Evolutionary conservation across 495 filamentous ascomycete genomes (phyloP).

Genomic region (Aspergillus egyptiacus): DNA sequence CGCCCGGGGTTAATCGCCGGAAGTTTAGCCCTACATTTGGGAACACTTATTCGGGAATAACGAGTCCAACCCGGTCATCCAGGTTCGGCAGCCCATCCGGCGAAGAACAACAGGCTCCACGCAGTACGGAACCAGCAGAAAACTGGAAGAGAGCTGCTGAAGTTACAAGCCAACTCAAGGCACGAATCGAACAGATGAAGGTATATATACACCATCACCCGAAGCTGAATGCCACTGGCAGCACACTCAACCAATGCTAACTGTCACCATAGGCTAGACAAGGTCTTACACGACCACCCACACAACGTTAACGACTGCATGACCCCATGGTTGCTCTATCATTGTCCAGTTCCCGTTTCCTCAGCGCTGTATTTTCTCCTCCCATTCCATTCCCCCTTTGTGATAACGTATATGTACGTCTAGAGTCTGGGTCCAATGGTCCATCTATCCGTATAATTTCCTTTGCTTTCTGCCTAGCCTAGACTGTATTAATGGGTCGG

Average conservation of each 20-base stretch:
- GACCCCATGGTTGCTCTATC: conserved; percentile 21
- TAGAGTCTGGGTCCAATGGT: neutral
- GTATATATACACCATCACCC: conserved; percentile 33
- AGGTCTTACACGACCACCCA: conserved; percentile 38
- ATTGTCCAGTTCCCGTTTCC: conserved; percentile 12
- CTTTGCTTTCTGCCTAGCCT: neutral
- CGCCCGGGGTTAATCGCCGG: conserved; percentile 38
- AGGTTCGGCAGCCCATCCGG: conserved; percentile 28
- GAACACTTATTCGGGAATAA: conserved; percentile 49
- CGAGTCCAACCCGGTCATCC: conserved; percentile 50
- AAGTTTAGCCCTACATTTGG: conserved; percentile 44
- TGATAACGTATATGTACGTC: no score
- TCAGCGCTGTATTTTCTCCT: neutral
- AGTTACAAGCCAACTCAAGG: conserved; percentile 94
- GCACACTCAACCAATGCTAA: conserved; percentile 7
- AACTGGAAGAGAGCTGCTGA: conserved; percentile 99
- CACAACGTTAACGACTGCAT: conserved; percentile 36
- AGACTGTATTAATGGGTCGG: neutral
- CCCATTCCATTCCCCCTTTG: conserved; percentile 1
- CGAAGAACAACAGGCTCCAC: conserved; percentile 30
- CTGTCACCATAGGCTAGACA: conserved; percentile 30
- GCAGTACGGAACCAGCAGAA: conserved; percentile 60
- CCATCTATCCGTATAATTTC: neutral
- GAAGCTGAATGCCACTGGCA: neutral
- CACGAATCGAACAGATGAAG: conserved; percentile 88